These are phyloP conservation scores for Ogataea populi-albae DNA, from an alignment of 805 yeast genomes.

Conservation along the genomic window DNA sequence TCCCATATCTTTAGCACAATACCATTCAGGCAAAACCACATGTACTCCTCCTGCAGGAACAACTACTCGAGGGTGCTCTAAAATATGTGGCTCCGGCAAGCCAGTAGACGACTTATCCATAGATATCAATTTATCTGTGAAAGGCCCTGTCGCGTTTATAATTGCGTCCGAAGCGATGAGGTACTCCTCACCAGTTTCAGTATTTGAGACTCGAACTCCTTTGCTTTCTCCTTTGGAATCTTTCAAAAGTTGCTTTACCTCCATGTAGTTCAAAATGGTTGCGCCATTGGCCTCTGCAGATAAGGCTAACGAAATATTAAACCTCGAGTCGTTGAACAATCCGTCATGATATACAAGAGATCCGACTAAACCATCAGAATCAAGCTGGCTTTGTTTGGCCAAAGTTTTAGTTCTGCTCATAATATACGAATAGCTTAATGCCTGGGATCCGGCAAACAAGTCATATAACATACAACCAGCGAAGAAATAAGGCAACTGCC, in stretches of 20 bases:
- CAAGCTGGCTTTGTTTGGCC: constrained; percentile 83
- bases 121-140: constrained; percentile 77
- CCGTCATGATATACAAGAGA: constrained; percentile 95
- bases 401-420: constrained; percentile 63
- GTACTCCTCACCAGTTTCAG: constrained; percentile 62
- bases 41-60: constrained; percentile 96
- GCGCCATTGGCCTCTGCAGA: constrained; percentile 89
- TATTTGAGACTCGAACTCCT: constrained; percentile 77
- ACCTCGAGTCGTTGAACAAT: constrained; percentile 86
- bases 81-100: constrained; percentile 40
- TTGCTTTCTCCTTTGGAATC: constrained; percentile 54
- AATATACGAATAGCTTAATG: constrained; percentile 73
- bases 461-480: constrained; percentile 91
- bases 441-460: constrained; percentile 85
- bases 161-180: constrained; percentile 67
- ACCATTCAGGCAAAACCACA: constrained; percentile 86
- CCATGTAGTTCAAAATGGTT: constrained; percentile 81
- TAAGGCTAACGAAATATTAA: constrained; percentile 81
- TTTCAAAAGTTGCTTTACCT: constrained; percentile 73
- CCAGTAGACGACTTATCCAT: constrained; percentile 78
- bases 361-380: constrained; percentile 74
- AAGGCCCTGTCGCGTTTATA: constrained; percentile 94
- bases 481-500: constrained; percentile 95
- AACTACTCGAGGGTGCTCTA: constrained; percentile 64
- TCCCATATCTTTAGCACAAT: constrained; percentile 85